These are phyloP conservation scores for Grifola frondosa DNA, from an alignment of 1,284 basidiomycete genomes.

Conservation along the genomic window DNA sequence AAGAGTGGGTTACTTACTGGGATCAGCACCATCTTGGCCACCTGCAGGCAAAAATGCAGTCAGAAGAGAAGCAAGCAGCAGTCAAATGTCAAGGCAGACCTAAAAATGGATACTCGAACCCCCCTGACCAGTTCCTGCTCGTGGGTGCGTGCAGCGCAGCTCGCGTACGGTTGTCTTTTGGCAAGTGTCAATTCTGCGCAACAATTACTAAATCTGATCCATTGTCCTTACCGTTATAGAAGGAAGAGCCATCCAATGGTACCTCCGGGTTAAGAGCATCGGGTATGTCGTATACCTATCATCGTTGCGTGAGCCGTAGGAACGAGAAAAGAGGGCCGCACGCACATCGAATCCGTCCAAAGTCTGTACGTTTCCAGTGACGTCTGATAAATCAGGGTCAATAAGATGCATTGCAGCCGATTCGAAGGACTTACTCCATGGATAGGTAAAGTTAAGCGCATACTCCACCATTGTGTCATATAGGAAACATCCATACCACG, in stretches of 20 bases:
- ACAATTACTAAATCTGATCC: not conserved
- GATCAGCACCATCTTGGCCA: conserved; percentile 36
- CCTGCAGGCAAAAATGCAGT: conserved; percentile 4
- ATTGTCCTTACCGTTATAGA: conserved; percentile 54
- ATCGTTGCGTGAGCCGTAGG: not conserved
- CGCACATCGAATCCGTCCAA: conserved; percentile 24
- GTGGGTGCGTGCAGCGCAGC: conserved; percentile 68
- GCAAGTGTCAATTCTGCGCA: not conserved
- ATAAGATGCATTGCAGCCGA: not conserved
- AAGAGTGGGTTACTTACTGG: conserved; percentile 36
- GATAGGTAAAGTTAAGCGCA: conserved; percentile 46
- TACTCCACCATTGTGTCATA: conserved; percentile 38
- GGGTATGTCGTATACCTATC: conserved; percentile 31
- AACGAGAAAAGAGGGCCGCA: not conserved
- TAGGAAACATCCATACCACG: conserved; percentile 37
- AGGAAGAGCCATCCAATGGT: conserved; percentile 36
- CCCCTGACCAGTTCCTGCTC: conserved; percentile 52
- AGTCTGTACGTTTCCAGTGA: conserved; percentile 3
- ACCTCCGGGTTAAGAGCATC: conserved; percentile 34
- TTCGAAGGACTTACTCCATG: conserved; percentile 55
- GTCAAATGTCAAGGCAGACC: conserved; percentile 11
- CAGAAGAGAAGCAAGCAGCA: conserved; percentile 1
- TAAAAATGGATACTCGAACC: conserved; percentile 31
- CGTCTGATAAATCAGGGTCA: conserved; percentile 1
- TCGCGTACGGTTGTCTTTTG: conserved; percentile 48